phyloP scores from a whole-genome alignment of 2,329 filamentous ascomycete species.

The Diaporthe sp. region DNA sequence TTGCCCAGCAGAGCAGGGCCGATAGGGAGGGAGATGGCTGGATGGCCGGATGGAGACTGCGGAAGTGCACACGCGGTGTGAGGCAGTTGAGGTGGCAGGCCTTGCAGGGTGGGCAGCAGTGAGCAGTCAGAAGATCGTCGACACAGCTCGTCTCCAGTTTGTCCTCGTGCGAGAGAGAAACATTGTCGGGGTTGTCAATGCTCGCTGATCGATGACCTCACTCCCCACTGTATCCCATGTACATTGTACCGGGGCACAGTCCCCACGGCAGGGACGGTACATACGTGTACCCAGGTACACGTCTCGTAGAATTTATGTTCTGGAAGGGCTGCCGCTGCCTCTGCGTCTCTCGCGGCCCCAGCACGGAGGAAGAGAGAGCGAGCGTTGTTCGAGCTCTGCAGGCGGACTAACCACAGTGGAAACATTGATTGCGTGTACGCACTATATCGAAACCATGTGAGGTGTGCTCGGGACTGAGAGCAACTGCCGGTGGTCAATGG shows the following conservation, averaged over 20 bases:
- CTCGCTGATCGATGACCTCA: slow-evolving; percentile 33
- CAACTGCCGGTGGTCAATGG: slow-evolving; percentile 19
- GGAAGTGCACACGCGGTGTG: slow-evolving; percentile 12
- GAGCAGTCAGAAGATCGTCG: slow-evolving; percentile 34
- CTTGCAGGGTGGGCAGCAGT: background rate
- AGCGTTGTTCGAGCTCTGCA: background rate
- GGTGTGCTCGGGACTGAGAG: slow-evolving; percentile 16
- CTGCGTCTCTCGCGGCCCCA: background rate
- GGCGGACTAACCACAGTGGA: background rate
- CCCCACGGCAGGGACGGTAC: background rate
- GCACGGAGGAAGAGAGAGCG: background rate
- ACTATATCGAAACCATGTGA: background rate
- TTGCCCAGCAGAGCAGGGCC: slow-evolving; percentile 34
- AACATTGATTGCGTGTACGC: background rate
- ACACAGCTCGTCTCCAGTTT: slow-evolving; percentile 13
- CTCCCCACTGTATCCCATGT: slow-evolving; percentile 17
- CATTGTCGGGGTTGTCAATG: slow-evolving; percentile 22
- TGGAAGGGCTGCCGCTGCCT: background rate
- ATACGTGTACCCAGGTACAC: slow-evolving; percentile 5
- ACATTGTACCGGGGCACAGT: background rate
- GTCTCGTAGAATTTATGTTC: slow-evolving; percentile 3
- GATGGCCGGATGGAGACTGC: background rate
- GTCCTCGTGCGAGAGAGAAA: slow-evolving; percentile 5
- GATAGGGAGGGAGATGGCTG: slow-evolving; percentile 13
- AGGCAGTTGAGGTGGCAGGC: slow-evolving; percentile 5